Evolutionary conservation across 2,329 filamentous ascomycete species (phyloP), one percentile per base, ranked within the genome.

Genomic region (Neofusicoccum kwambonambiense): DNA sequence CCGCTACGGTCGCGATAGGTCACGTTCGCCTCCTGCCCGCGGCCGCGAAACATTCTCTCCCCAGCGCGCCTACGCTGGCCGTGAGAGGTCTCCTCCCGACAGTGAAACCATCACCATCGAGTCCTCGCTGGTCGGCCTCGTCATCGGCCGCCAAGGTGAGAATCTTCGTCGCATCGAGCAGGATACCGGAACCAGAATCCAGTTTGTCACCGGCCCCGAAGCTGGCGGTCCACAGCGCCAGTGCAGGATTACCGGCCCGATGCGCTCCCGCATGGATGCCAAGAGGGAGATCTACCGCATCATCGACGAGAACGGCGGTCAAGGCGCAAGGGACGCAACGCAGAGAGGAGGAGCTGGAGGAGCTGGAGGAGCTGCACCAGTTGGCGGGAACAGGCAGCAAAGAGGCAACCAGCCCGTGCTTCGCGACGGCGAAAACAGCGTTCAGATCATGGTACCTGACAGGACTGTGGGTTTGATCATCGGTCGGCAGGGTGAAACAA

Each of bases 401-500:
- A 65, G 54, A 49, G 65, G 41, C 66, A 63, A 68, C 19, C 71
- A 77, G 11, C 80, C 83, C 60, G 83, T 85, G 49, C 81, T 91
- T 66, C 87, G 89, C 67, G 91, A 94, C 66, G 91, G 90, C 66
- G 93, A 96, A 76, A 90, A 94, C 70, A 91, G 89, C 73, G 88
- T 93, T 74, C 92, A 96, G 78, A 96, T 97, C 72, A 95, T 96
- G 91, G 93, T 97, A 17, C 93, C 93, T 52, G 93, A 97, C 79
- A 89, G 92, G 72, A 97, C 93, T 8, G 93, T 97, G 66, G 93
- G 93, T 60, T 83, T 97, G 51, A 97, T 97, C 71, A 97, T 97
- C 74, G 93, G 93, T n/a, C 90, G 93, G 70, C 92, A 92, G 45
- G 93, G 93, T 66, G 93, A 97, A 79, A 97, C 93, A 1, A 97